phyloP scores from a whole-genome alignment of 2,329 filamentous ascomycete genomes.

The Colletotrichum somersetense region DNA sequence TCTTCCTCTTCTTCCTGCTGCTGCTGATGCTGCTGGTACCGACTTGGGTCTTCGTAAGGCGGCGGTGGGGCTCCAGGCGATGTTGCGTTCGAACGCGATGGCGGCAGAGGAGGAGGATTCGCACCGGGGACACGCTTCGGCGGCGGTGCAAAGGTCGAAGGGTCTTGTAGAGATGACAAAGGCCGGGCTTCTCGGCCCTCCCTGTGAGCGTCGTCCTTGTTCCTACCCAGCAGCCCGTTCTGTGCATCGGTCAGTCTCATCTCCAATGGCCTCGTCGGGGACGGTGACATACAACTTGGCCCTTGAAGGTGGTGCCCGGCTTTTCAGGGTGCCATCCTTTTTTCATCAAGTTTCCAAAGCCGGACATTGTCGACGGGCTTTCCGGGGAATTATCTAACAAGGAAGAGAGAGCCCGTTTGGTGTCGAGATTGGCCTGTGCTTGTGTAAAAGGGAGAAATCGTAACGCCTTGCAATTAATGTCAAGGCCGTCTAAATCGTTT shows the following conservation, averaged over 20 bases:
- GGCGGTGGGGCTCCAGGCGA: conserved; percentile 47
- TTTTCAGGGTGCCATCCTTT: conserved; percentile 67
- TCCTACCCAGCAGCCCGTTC: conserved; percentile 61
- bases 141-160: conserved; percentile 82
- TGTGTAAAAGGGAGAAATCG: conserved; percentile 28
- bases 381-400: background rate
- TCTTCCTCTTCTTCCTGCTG: conserved; percentile 52
- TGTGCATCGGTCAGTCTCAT: conserved; percentile 45
- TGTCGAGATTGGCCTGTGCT: conserved; percentile 4
- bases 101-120: conserved; percentile 38
- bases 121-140: conserved; percentile 69
- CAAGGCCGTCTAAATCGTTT: conserved; percentile 21
- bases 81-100: conserved; percentile 52
- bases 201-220: conserved; percentile 49
- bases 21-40: conserved; percentile 21
- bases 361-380: conserved; percentile 53
- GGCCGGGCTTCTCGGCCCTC: conserved; percentile 66
- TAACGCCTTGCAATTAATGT: conserved; percentile 32
- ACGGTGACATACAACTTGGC: conserved; percentile 58
- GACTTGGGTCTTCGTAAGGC: conserved; percentile 41
- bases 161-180: conserved; percentile 79
- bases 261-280: conserved; percentile 3
- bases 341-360: conserved; percentile 63
- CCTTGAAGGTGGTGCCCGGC: conserved; percentile 55
- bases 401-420: background rate